Conservation (phyloP, 345 rosid genomes). For the Salix arbutifolia region DNA sequence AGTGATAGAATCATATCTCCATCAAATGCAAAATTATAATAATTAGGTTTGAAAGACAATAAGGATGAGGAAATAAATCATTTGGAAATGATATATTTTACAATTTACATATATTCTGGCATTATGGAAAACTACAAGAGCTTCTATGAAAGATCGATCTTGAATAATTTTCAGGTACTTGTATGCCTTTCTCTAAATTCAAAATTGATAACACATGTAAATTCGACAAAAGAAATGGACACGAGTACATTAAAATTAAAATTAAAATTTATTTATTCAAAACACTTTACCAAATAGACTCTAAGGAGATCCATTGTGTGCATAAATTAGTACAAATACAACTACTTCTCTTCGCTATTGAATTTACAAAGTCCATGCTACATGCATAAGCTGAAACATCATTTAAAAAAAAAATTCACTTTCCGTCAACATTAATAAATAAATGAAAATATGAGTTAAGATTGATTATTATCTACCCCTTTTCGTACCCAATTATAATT, state of each 20-base stretch:
- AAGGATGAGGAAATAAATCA: neutral
- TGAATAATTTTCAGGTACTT: conserved; percentile 69
- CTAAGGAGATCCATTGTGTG: no score
- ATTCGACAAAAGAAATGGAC: neutral
- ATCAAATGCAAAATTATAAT: neutral
- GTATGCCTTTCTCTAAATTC: conserved; percentile 67
- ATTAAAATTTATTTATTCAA: no score
- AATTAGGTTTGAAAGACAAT: neutral
- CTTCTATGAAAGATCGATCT: conserved; percentile 55
- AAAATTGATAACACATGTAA: conserved; percentile 68
- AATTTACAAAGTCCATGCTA: no score
- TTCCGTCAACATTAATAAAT: no score
- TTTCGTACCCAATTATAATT: no score
- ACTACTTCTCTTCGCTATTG: no score
- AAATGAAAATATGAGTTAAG: no score
- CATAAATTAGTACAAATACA: no score
- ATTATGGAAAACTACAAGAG: conserved; percentile 79
- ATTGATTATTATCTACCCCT: no score
- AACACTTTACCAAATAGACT: no score
- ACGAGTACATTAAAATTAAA: neutral
- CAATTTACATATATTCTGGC: conserved; percentile 54
- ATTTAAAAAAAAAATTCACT: no score
- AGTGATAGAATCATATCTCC: conserved; percentile 56
- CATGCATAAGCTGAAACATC: no score
- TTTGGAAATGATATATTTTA: neutral